Base-by-base conservation (phyloP, 495 filamentous ascomycete species). In the Venustampulla echinocandica region DNA sequence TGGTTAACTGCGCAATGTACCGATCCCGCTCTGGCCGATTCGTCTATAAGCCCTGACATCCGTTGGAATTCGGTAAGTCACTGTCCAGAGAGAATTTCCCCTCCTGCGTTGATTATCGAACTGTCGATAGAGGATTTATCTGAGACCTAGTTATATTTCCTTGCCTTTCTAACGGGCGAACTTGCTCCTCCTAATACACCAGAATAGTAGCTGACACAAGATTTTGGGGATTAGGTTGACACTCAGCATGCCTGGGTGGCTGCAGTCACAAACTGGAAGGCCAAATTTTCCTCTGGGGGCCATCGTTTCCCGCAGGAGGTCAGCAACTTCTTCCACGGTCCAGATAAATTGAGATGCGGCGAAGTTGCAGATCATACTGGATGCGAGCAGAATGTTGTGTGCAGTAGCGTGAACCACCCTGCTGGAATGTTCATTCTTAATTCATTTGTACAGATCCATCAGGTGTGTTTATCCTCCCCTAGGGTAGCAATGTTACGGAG, bases 291-390 rank as follows among this genome's bases (percentile, higher is more conserved):
- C 2, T 17, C 3, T 3, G 27, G 27, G 6, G 27, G 27, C 27
- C 17, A 36, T 13, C 21, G 4, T 7, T 46, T 46, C 30, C 7
- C 32, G 10, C 43, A 46, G 43, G 30, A 46, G 10, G 43, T 46
- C 21, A 46, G 43, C 30, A 25, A 46, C 14, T 46, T 21, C 30
- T 46, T 46, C 43, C 1, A 46, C 7, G 32, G 43, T 3, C 43
- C 28, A 2, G 28, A 35, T 1, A 10, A 18, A 13, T 36, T 46
- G 43, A 13, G 37, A 3, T 46, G 43, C 21, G 47, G 7, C 18
- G 36, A 17, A 10, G 20, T 18, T 10, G 36, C 10, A 17, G 36
- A 39, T 39, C 36, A 20, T 20, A 39, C 15, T 39, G 36, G 36
- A 2, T 39, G 36, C 20, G 36, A 20, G 4, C 14, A 14, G 19